Base-by-base conservation (phyloP, 2,329 filamentous ascomycete species). In the Fusarium sp. region DNA sequence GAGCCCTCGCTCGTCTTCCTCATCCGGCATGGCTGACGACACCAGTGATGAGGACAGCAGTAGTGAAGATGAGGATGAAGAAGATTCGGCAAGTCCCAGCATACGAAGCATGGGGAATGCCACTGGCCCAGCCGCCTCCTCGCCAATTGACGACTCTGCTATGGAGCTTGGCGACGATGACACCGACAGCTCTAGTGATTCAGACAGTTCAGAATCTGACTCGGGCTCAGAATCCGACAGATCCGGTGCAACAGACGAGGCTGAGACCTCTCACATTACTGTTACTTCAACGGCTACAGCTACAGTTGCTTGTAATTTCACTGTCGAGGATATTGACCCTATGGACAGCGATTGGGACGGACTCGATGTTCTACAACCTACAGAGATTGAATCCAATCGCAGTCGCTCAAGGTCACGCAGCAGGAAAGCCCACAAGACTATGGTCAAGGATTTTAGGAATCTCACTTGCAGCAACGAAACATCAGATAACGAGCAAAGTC, bases 301-400 rank as follows among this genome's bases (percentile, higher is more conserved):
- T 12, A 71, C 66, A 21, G 63, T 76, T 37, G 38, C 63, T 39
- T 78, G 77, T 60, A 73, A 79, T 39, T 82, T 87, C 41, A 76
- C 79, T 16, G 80, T 88, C 35, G 86, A 87, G 66, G 86, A 87
- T 67, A 81, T 86, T 60, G 84, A 84, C 57, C 80, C 82, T 6
- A 82, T 83, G 82, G 84, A 86, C 62, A 83, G 81, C 72, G 84
- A 84, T 31, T 81, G 80, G 44, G 84, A 85, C 9, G 81, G 81
- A 23, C 76, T 83, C 29, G 82, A 82, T 37, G 79, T 86, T 31
- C 75, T 88, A 29, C 80, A 78, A 15, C 86, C 86, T 0, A 80
- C 82, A 18, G 81, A 83, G 60, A 85, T 87, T 58, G 86, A 88
- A 73, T 84, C 84, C 19, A 82, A 82, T 51, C 80, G 81, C 27